Percentiles rank a stretch among this genome's conserved stretches.
Conservation (phyloP, 2,329 filamentous ascomycete species). For the Alternaria sp. region DNA sequence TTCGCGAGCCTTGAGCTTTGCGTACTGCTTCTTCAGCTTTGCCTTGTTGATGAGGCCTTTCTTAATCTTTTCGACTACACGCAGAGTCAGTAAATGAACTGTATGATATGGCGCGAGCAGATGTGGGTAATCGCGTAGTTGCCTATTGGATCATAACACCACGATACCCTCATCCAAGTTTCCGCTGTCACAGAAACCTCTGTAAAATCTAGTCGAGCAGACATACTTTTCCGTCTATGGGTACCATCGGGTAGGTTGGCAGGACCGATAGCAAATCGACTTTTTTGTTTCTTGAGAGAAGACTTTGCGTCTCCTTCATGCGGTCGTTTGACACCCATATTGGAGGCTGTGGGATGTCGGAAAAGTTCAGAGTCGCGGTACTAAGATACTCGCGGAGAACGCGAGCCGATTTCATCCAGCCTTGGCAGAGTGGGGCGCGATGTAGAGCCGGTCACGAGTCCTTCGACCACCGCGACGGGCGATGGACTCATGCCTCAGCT, state of each 20-base stretch:
- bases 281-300: conserved; percentile 60
- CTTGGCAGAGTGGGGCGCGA: conserved; percentile 30
- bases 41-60: conserved; percentile 87
- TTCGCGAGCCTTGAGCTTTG: conserved; percentile 79
- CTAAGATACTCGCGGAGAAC: conserved; percentile 9
- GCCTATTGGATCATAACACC: not conserved
- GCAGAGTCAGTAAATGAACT: conserved; percentile 9
- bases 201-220: not conserved
- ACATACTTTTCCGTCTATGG: conserved; percentile 78
- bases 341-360: conserved; percentile 2
- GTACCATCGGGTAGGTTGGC: conserved; percentile 90
- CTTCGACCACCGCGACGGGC: conserved; percentile 20
- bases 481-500: conserved; percentile 9
- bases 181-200: not conserved
- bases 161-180: not conserved
- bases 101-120: not conserved
- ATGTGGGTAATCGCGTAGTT: not conserved
- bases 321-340: conserved; percentile 69
- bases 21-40: conserved; percentile 91
- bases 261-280: conserved; percentile 87
- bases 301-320: conserved; percentile 55
- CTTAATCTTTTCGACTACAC: conserved; percentile 85
- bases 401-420: conserved; percentile 26
- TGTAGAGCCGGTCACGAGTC: conserved; percentile 20
- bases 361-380: conserved; percentile 6